Base-by-base conservation (phyloP, 768 basidiomycete species). In the Paxillus involutus region DNA sequence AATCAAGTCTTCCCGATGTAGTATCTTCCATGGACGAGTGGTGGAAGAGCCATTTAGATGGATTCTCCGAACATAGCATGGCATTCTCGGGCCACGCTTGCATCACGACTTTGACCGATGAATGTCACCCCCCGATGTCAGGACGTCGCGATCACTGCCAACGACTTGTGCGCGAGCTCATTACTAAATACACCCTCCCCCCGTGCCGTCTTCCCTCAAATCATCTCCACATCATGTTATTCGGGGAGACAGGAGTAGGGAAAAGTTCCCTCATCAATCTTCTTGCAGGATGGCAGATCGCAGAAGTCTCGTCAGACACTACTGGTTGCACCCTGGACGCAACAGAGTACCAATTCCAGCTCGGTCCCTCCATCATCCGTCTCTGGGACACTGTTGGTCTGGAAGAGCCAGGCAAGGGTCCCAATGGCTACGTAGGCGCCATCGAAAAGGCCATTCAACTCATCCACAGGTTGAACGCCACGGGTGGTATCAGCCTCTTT, bases 401-500 rank as follows among this genome's bases (percentile, higher is more conserved):
- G 47, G 51, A 60, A 13, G 60, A 61, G 29, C 55, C 51, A 3
- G 41, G 50, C 1, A 44, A 46, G 2, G 52, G 42, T 14, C 44
- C 19, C 2, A 39, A 52, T 12, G n/a, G 47, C 3, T 50, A 59
- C 13, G 43, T 58, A 8, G 53, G 45, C 1, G 56, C 59, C 12
- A 47, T 66, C 16, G 52, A 47, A n/a, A 52, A 61, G 13, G 51
- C 62, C 13, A 55, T 61, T 24, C 2, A 39, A 16, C 64, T 76
- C 3, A 56, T 75, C 41, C 56, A 57, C 29, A 51, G 48, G 11
- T 57, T 74, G 17, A 42, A 50, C 0, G 17, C 4, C 13, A 12
- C 44, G 7, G 66, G 57, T 13, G 73, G 74, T 5, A 59, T 75
- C 29, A 68, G 57, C 56, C 68, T 76, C 9, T 67, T 76, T 6